These are phyloP conservation scores for Globisporangium nagaii DNA, from an alignment of 352 stramenopile genomes.

Conservation along the genomic window DNA sequence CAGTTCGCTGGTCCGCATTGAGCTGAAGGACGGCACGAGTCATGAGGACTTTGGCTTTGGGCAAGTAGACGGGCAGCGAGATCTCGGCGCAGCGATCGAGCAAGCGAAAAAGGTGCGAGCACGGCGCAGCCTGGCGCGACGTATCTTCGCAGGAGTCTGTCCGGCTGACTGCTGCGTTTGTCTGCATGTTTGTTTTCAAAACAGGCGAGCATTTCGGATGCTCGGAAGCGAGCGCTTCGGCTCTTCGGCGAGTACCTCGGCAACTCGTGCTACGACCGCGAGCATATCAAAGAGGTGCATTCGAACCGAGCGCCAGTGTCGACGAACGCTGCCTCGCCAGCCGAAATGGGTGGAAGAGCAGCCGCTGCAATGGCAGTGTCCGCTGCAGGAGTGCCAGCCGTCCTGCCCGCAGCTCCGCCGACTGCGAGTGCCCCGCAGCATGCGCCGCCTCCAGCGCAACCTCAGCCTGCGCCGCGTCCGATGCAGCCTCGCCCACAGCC, in stretches of 20 bases:
- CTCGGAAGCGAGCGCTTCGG: conserved; percentile 66
- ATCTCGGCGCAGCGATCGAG: conserved; percentile 69
- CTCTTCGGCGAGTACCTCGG: conserved; percentile 84
- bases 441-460: neutral
- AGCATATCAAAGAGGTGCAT: conserved; percentile 77
- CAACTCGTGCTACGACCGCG: conserved; percentile 86
- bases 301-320: conserved; percentile 34
- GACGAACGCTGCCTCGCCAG: conserved; percentile 6
- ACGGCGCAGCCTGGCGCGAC: neutral
- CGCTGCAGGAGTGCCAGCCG: conserved; percentile 3
- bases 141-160: neutral
- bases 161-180: neutral
- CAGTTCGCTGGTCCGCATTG: conserved; percentile 75
- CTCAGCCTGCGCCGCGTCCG: neutral
- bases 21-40: conserved; percentile 79
- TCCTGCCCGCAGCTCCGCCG: conserved; percentile 1
- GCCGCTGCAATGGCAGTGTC: conserved; percentile 15
- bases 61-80: conserved; percentile 66
- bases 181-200: neutral
- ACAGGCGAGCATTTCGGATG: conserved; percentile 78
- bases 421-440: neutral
- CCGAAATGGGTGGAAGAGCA: conserved; percentile 10
- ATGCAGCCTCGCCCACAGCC: neutral
- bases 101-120: conserved; percentile 70
- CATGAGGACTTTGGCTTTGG: conserved; percentile 84